Evolutionary conservation across 2,329 filamentous ascomycete species (phyloP), one percentile per base, ranked within the genome.

Genomic region (Aureobasidium sp.): DNA sequence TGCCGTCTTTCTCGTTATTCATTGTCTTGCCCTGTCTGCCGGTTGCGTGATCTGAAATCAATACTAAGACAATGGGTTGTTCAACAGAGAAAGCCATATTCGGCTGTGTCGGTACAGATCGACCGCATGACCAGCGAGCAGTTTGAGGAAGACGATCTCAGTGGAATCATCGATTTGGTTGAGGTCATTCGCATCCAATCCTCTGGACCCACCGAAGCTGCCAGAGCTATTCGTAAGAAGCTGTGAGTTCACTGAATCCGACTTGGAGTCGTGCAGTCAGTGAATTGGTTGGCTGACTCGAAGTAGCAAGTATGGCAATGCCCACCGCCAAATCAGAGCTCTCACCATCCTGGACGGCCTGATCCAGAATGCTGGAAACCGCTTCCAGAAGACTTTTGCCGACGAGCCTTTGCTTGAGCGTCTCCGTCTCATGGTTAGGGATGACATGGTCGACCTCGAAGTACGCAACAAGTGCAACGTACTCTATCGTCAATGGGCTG

Each of bases 161-260:
- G 89, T 68, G 94, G 93, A 25, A 90, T 99, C 65, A 89, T 93
- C 42, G 92, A 97, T 68, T 84, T 99, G 25, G 89, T 97, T 64
- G 94, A 99, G 74, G 90, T 94, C 60, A 89, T 99, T 71, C 88
- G 89, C 65, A 84, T 99, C 62, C 94, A 99, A 74, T 81, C 83
- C 27, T 88, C 89, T 7, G 94, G 94, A 0, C 90, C 94, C 1
- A 83, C 84, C 13, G 94, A 99, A 78, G 92, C 92, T 62, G 90
- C 93, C 58, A 85, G 94, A 70, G 92, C 94, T 50, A 83, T 99
- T 67, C 85, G 94, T 63, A 99, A 99, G 83, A 97, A 97, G 79
- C 84, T 99, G 81, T 86, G 73, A 70, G 83, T 72, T 9, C 37
- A 21, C 50, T 31, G 35, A 40, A 38, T 9, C 13, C 25, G 23